These are phyloP conservation scores for Geranium incanum DNA, from an alignment of 441 rosid species.

Conservation along the genomic window DNA sequence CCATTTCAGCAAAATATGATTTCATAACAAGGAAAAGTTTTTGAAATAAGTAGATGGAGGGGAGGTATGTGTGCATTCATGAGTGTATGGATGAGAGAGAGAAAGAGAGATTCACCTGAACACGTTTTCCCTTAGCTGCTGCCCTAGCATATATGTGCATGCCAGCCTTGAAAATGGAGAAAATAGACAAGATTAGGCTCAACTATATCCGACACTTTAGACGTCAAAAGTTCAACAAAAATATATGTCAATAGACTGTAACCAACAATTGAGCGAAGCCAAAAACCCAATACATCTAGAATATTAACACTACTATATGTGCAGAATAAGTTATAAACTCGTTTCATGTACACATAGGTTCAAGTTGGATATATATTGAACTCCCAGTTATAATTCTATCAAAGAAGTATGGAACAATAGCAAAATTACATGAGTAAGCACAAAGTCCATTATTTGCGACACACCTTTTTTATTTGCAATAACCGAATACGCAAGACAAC, in stretches of 20 bases:
- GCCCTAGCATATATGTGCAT: slow-evolving; percentile 32
- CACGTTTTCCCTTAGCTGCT: slow-evolving; percentile 37
- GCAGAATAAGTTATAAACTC: not conserved
- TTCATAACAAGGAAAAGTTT: not conserved
- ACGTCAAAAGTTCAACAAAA: not conserved
- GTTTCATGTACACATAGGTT: not conserved
- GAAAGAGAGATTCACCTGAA: slow-evolving; percentile 29
- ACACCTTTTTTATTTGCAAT: no score
- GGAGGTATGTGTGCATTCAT: not conserved
- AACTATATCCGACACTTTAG: not conserved
- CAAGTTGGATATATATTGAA: not conserved
- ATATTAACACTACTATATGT: not conserved
- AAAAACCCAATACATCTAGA: not conserved
- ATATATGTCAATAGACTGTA: not conserved
- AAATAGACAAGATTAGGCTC: not conserved
- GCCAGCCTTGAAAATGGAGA: slow-evolving; percentile 22
- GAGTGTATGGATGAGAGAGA: slow-evolving; percentile 5
- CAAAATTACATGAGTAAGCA: not conserved
- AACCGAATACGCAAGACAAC: slow-evolving; percentile 16
- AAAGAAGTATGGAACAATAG: not conserved
- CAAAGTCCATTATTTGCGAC: not conserved
- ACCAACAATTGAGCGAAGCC: not conserved
- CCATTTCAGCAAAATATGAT: not conserved
- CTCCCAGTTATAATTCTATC: not conserved
- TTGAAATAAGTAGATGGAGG: not conserved